These are phyloP conservation scores for Parsonsia alboflavescens DNA, from an alignment of 257 asterid species.

Conservation along the genomic window DNA sequence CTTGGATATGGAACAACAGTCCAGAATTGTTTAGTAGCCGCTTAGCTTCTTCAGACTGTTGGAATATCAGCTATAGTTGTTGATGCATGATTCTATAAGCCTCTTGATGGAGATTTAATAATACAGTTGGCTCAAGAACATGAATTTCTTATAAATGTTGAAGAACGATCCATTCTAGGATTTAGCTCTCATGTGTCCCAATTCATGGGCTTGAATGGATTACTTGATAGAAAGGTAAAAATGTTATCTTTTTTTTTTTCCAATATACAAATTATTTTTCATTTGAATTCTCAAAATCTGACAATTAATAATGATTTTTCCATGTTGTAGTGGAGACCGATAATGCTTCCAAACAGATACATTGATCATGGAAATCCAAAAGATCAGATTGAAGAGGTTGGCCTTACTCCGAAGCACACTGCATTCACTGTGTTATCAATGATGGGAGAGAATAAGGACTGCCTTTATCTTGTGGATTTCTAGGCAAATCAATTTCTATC, in stretches of 20 bases:
- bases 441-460: conserved; percentile 37
- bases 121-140: conserved; percentile 34
- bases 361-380: conserved; percentile 57
- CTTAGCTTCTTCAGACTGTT: conserved; percentile 17
- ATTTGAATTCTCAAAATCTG: not conserved
- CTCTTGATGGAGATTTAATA: conserved; percentile 26
- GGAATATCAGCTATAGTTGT: conserved; percentile 27
- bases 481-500: not conserved
- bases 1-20: conserved; percentile 32
- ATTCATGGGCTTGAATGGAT: conserved; percentile 48
- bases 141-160: conserved; percentile 53
- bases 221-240: conserved; percentile 53
- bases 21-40: conserved; percentile 34
- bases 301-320: not conserved
- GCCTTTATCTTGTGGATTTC: conserved; percentile 24
- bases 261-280: no score
- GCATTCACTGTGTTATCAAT: conserved; percentile 53
- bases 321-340: conserved; percentile 68
- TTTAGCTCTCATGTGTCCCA: conserved; percentile 62
- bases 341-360: conserved; percentile 60
- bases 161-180: conserved; percentile 62
- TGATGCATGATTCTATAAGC: conserved; percentile 41
- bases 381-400: conserved; percentile 63
- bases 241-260: no score
- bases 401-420: conserved; percentile 53